Evolutionary conservation across 768 basidiomycete species (phyloP), one percentile per base, ranked within the genome.

Genomic region (Cytidiella melzeri): DNA sequence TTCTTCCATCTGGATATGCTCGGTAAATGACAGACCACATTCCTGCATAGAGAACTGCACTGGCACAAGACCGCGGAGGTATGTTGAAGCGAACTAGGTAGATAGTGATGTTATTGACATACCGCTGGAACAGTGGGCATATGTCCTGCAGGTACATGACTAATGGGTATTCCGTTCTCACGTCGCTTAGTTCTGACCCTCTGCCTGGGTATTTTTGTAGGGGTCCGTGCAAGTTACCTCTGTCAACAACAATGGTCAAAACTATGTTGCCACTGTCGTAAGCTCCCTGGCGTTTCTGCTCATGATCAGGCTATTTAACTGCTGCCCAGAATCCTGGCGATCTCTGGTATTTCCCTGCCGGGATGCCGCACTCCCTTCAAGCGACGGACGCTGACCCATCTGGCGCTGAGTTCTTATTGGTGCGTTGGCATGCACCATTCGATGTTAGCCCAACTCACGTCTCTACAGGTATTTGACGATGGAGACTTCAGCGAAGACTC

Each of bases 231-330:
- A 55, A 49, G 51, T 55, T 21, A 49, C 55, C 9, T 61, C 76
- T 10, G 69, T 80, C 11, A 72, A 80, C 53, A 26, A 67, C 9
- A 53, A 73, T 5, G 79, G 79, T 6, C 69, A 66, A 45, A 78
- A 77, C 63, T 79, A 68, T 50, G 61, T 78, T 23, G 70, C 71
- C 18, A 78, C 71, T 36, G 73, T 78, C 27, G 76, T 77, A 66
- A 4, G 56, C 51, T 19, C 9, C 3, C n/a, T 26, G 15, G 19
- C 34, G 7, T 28, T 43, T 34, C 10, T 9, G 13, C 7, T 24
- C 18, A 6, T 20, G 21, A 26, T 13, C 12, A 13, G 24, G 34
- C 26, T 41, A 23, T 18, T 30, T 24, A 39, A 41, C 45, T 44
- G 20, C 11, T 19, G 24, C 15, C 30, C 49, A 52, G 51, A 44